phyloP scores from a whole-genome alignment of 2,329 filamentous ascomycete species.

The Paraphoma sp. region DNA sequence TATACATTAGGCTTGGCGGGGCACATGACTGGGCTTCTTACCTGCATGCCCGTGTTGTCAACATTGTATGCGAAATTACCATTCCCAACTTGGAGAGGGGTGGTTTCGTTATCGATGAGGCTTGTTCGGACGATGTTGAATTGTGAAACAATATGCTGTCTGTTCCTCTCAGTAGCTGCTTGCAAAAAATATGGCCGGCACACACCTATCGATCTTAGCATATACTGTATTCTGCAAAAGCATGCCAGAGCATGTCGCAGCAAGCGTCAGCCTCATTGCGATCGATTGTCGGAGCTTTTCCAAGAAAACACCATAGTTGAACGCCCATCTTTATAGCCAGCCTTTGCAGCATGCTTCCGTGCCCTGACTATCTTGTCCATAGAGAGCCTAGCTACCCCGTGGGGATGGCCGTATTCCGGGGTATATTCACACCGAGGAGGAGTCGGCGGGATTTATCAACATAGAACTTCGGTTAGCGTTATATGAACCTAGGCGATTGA shows the following conservation, averaged over 20 bases:
- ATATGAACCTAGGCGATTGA: background rate
- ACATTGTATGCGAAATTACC: constrained; percentile 56
- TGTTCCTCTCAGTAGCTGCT: constrained; percentile 2
- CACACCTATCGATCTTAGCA: constrained; percentile 22
- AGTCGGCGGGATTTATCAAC: background rate
- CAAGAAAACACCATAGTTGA: background rate
- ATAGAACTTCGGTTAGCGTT: background rate
- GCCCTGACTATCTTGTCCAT: background rate
- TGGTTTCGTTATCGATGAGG: constrained; percentile 48
- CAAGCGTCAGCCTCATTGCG: background rate
- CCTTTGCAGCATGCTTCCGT: background rate
- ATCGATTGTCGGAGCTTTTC: background rate
- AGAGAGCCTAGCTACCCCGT: background rate
- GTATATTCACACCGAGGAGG: constrained; percentile 22
- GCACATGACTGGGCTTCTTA: background rate
- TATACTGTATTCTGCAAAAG: constrained; percentile 1
- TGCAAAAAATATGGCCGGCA: background rate
- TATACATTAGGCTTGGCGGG: too few species aligned
- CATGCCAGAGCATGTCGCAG: background rate
- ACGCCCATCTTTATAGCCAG: background rate
- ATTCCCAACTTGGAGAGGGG: constrained; percentile 59
- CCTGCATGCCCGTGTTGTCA: constrained; percentile 55
- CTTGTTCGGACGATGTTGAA: constrained; percentile 26
- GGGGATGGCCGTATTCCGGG: constrained; percentile 9
- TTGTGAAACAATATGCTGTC: constrained; percentile 23